Conservation (phyloP, 2,329 filamentous ascomycete species). For the Colletotrichum magnum region DNA sequence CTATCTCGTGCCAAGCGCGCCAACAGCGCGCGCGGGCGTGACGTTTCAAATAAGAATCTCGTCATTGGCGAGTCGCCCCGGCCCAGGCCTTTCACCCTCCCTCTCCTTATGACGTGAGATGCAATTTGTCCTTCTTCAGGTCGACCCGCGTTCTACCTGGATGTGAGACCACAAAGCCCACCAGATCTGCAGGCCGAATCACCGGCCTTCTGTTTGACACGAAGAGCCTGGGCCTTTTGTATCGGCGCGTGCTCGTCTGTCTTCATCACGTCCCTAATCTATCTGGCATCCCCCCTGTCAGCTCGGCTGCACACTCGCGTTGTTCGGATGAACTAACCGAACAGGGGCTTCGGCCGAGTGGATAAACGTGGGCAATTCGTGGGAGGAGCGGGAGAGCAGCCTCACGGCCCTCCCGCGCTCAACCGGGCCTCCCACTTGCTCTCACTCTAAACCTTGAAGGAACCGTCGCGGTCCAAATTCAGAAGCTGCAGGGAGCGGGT, state of each 20-base stretch:
- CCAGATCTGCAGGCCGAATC: too few species aligned
- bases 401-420: too few species aligned
- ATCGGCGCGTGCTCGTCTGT: not conserved
- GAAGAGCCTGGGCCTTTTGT: not conserved
- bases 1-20: slow-evolving; percentile 24
- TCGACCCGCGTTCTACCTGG: slow-evolving; percentile 10
- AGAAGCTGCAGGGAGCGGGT: slow-evolving; percentile 17
- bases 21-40: slow-evolving; percentile 11
- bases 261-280: not conserved
- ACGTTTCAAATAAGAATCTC: slow-evolving; percentile 33
- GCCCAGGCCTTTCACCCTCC: slow-evolving; percentile 6
- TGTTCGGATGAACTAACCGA: slow-evolving; percentile 30
- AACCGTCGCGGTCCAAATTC: slow-evolving; percentile 7
- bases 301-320: not conserved
- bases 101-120: slow-evolving; percentile 33
- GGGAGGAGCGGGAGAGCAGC: too few species aligned
- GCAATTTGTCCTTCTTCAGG: slow-evolving; percentile 9
- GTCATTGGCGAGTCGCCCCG: slow-evolving; percentile 20
- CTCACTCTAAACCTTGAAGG: not conserved
- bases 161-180: slow-evolving; percentile 1
- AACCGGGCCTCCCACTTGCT: too few species aligned
- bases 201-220: too few species aligned
- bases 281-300: not conserved
- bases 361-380: not conserved
- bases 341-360: slow-evolving; percentile 18